Conservation (phyloP, 2,329 filamentous ascomycete genomes). For the Metarhizium sp. region DNA sequence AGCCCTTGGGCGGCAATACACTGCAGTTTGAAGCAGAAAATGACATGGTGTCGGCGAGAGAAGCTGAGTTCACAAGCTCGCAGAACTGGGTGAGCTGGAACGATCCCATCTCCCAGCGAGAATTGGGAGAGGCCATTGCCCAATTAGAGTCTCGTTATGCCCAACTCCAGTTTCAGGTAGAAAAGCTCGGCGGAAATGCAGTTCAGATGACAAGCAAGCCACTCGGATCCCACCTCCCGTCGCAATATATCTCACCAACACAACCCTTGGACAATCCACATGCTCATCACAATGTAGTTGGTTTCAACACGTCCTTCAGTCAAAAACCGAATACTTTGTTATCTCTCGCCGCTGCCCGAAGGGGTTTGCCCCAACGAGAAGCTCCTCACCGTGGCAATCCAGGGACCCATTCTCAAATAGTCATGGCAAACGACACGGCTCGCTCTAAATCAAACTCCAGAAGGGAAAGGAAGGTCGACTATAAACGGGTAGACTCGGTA, state of each 20-base stretch:
- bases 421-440: background rate
- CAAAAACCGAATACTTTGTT: background rate
- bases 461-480: slow-evolving; percentile 24
- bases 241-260: background rate
- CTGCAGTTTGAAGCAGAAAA: background rate
- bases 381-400: background rate
- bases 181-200: background rate
- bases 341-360: background rate
- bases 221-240: background rate
- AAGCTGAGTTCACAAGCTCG: background rate
- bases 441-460: slow-evolving; percentile 8
- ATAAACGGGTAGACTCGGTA: slow-evolving; percentile 44
- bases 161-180: slow-evolving; percentile 1
- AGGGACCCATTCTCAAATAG: background rate
- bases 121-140: slow-evolving; percentile 1
- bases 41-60: background rate
- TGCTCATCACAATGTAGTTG: background rate
- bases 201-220: background rate
- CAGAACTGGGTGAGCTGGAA: background rate
- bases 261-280: background rate
- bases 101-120: background rate
- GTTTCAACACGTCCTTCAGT: background rate
- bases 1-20: background rate
- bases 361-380: background rate
- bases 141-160: slow-evolving; percentile 3